Conservation (phyloP, 129 eudicot genomes). For the Apium graveolens region DNA sequence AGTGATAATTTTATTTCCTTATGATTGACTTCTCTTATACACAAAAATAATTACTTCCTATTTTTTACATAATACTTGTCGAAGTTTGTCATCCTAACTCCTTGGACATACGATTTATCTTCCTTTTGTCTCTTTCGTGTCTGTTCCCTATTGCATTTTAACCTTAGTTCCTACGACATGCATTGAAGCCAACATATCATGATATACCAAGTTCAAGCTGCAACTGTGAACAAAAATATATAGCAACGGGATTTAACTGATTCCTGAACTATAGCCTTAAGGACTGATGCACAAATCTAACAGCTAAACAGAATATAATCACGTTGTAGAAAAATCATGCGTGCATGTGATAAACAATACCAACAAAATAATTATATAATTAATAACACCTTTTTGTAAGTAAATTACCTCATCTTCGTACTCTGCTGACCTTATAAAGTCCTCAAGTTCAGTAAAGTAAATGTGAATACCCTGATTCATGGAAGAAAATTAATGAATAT, state of each 20-base stretch:
- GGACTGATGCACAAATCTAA: not conserved
- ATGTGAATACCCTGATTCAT: not conserved
- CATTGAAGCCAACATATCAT: not conserved
- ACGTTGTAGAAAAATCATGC: not conserved
- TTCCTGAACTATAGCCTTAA: not conserved
- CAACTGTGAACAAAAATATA: not conserved
- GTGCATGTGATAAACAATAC: not conserved
- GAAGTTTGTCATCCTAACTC: too few relatives aligned
- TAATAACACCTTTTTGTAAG: not conserved
- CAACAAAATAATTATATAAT: not conserved
- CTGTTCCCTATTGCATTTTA: not conserved
- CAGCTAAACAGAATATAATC: not conserved
- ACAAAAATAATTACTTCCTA: not conserved
- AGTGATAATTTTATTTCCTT: not conserved
- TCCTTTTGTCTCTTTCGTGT: not conserved
- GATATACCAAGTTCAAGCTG: not conserved
- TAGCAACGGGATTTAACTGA: not conserved
- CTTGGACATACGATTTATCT: not conserved
- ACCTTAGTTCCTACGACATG: not conserved
- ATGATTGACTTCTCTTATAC: not conserved
- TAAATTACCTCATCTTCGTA: not conserved
- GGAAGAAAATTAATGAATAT: not conserved
- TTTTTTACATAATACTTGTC: not conserved
- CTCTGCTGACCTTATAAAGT: not conserved
- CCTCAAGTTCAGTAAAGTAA: not conserved